These are phyloP conservation scores for Aspergillus kassunensis DNA, from an alignment of 495 filamentous ascomycete genomes.

Conservation along the genomic window DNA sequence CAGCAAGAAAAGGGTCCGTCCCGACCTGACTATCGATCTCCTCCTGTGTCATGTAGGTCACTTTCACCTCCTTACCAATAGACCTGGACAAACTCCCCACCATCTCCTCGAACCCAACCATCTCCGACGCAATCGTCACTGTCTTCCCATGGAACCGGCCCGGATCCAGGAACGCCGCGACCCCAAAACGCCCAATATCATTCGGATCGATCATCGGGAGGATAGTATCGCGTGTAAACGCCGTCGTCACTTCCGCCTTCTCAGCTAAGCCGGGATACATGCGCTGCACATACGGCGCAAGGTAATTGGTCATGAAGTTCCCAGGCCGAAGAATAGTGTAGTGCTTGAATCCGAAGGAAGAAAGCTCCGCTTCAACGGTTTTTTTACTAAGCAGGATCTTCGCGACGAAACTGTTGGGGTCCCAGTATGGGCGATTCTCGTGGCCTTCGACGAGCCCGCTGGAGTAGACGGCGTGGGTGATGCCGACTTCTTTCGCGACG, in stretches of 20 bases:
- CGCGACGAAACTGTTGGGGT: slow-evolving; percentile 20
- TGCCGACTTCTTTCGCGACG: slow-evolving; percentile 36
- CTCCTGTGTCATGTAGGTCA: slow-evolving; percentile 34
- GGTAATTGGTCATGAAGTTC: slow-evolving; percentile 50
- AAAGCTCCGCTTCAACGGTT: slow-evolving; percentile 31
- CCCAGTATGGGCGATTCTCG: slow-evolving; percentile 22
- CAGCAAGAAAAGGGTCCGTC: slow-evolving; percentile 26
- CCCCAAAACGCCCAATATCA: slow-evolving; percentile 46
- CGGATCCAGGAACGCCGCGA: slow-evolving; percentile 39
- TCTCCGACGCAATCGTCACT: slow-evolving; percentile 38
- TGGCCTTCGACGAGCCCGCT: slow-evolving; percentile 26
- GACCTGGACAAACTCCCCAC: slow-evolving; percentile 27
- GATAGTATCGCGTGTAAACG: slow-evolving; percentile 26
- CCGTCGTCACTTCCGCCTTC: slow-evolving; percentile 30
- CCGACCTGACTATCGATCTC: slow-evolving; percentile 27
- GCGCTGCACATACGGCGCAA: slow-evolving; percentile 25
- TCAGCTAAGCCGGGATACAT: slow-evolving; percentile 37
- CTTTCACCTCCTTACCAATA: slow-evolving; percentile 30
- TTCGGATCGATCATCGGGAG: slow-evolving; percentile 41
- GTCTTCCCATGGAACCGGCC: slow-evolving; percentile 31
- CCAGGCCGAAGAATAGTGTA: slow-evolving; percentile 45
- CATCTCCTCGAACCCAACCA: slow-evolving; percentile 26
- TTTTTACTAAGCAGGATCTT: slow-evolving; percentile 32
- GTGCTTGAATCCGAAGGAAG: slow-evolving; percentile 26
- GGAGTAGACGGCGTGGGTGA: slow-evolving; percentile 41